Evolutionary conservation across 257 asterid genomes (phyloP), one percentile per base, ranked within the genome.

Genomic region (Solanum stenotomum): DNA sequence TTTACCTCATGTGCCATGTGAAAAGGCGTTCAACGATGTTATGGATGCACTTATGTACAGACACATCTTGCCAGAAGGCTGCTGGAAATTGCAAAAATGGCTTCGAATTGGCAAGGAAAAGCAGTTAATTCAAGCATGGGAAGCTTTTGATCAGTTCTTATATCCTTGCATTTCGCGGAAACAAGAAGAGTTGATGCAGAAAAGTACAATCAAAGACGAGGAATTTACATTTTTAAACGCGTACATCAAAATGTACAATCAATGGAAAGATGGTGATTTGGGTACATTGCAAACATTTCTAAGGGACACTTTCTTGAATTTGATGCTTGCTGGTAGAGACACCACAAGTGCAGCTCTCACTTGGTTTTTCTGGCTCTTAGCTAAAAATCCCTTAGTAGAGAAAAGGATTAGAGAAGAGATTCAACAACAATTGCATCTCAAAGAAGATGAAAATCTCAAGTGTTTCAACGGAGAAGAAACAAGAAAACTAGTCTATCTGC

Each of bases 281-380:
- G 78, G 78, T 65, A 35, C 34, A 6, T 6, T 22, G 14, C 78
- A 23, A 72, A 22, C 33, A 33, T 85, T 85, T 68, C 29, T 85
- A 0, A 85, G 82, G 29, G 87, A 85, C 18, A 40, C 82, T 38
- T 85, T 68, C 18, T 22, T 40, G 27, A 68, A 10, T 25, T 15
- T 85, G 40, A 14, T 40, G 25, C 1, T 85, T 40, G 87, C 87
- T 8, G 87, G 82, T 5, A 85, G 87, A 31, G 87, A 85, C 40
- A 85, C 87, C n/a, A 85, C 82, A 49, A 85, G 87, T 56, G 67
- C 29, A 25, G 10, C 87, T 38, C 81, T 85, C 42, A 85, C 87
- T 27, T 68, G 83, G 83, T 35, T 85, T 3, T 85, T 85, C 1
- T 85, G 81, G 68, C 83, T 85, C 4, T 75, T 85, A 27, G 31